Conservation (phyloP, 2,329 filamentous ascomycete species). For the Sporothrix pseudoabietina region DNA sequence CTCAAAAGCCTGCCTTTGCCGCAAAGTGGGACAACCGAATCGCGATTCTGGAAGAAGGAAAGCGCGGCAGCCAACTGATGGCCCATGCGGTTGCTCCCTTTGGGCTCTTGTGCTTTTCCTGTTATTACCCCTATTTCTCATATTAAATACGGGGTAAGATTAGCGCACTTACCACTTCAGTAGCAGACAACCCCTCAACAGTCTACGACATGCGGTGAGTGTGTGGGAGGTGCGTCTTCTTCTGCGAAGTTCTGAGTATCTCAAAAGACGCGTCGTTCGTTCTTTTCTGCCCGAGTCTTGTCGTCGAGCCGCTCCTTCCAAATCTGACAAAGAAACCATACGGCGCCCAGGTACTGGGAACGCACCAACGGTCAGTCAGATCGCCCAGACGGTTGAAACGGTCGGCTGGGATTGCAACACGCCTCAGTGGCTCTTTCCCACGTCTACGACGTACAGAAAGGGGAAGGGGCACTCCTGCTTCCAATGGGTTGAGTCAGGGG, state of each 20-base stretch:
- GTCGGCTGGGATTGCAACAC: conserved; percentile 16
- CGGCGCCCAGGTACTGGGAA: conserved; percentile 18
- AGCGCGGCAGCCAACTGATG: conserved; percentile 1
- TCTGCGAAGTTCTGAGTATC: not conserved
- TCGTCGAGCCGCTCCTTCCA: not conserved
- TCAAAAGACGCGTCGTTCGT: not conserved
- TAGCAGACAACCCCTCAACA: not conserved
- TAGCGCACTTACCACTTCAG: conserved; percentile 20
- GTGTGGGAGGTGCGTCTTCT: not conserved
- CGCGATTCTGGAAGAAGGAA: conserved; percentile 28
- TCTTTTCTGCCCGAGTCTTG: not conserved
- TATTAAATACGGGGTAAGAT: conserved; percentile 30
- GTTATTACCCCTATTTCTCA: conserved; percentile 33
- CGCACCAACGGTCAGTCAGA: conserved; percentile 12
- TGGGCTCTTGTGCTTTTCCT: conserved; percentile 8
- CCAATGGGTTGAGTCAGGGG: conserved; percentile 28
- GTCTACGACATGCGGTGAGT: conserved; percentile 20
- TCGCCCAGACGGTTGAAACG: conserved; percentile 19
- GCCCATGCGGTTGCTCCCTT: conserved; percentile 20
- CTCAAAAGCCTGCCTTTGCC: not conserved
- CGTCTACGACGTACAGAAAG: not conserved
- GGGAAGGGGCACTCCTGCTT: not conserved
- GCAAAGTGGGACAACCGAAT: not conserved
- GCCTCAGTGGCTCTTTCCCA: conserved; percentile 20
- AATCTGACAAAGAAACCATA: not conserved